phyloP scores from a whole-genome alignment of 1,284 basidiomycete species.

The Meira nashicola region DNA sequence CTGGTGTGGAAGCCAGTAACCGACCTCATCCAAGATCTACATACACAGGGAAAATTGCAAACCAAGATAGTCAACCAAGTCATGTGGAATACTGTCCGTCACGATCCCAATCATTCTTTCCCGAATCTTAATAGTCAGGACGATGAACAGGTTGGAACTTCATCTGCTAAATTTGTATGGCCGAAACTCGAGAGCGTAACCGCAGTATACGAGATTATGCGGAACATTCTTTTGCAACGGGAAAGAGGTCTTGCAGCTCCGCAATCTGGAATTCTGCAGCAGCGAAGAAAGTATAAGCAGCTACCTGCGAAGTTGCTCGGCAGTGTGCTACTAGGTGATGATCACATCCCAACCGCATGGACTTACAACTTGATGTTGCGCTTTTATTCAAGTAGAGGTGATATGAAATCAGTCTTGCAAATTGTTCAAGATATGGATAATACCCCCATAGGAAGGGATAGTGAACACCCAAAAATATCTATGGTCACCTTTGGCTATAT shows the following conservation, averaged over 20 bases:
- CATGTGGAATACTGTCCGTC: not conserved
- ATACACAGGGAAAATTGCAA: not conserved
- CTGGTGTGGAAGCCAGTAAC: not conserved
- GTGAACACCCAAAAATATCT: not conserved
- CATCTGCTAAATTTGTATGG: slow-evolving; percentile 1
- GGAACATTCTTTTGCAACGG: not conserved
- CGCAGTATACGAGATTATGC: not conserved
- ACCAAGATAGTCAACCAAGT: not conserved
- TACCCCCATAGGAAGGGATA: not conserved
- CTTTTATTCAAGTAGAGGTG: slow-evolving; percentile 3
- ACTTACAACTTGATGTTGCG: not conserved
- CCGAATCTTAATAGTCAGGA: not conserved
- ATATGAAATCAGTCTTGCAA: not conserved
- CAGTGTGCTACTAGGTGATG: no score
- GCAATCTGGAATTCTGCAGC: not conserved
- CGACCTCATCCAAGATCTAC: not conserved
- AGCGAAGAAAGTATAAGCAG: no score
- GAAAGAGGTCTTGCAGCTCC: not conserved
- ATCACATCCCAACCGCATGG: no score
- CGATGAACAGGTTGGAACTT: not conserved
- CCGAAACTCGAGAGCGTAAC: not conserved
- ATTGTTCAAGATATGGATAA: not conserved
- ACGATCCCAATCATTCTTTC: not conserved
- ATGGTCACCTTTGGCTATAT: not conserved
- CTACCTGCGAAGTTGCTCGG: no score